Base-by-base conservation (phyloP, 148 eudicot species). In the Gaultheria prostrata region DNA sequence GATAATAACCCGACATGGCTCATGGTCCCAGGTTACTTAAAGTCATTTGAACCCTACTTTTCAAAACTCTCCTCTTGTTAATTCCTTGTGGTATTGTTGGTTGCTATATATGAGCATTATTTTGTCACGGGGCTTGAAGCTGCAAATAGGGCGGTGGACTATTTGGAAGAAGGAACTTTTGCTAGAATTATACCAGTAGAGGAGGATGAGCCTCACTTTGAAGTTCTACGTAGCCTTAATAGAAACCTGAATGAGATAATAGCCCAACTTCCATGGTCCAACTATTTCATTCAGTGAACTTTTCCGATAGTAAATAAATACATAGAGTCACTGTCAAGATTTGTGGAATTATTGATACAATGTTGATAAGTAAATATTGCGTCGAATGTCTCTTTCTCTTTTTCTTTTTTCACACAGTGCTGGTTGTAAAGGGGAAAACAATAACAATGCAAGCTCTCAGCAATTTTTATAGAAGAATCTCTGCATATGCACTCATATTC, bases 51-150 rank as follows among this genome's bases (percentile, higher is more conserved):
- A 45, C 35, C 35, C 54, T 80, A n/a, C 51, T 48, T 21, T 72
- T 79, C 32, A 35, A 39, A n/a, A 12, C 10, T 33, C 35, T 75
- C 28, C 28, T 50, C 14, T 51, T 35, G 81, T 54, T 12, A 32
- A 51, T 33, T 50, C 63, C 35, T 51, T 2, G 18, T 1, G 0
- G 11, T 12, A 49, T 26, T 1, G 32, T 69, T 20, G 48, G 3
- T 20, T 24, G 26, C 30, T 71, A 32, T 28, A 14, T 26, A 49
- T 17, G 18, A 15, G 28, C 69, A 69, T 30, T 0, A 92, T 33
- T 91, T 88, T 49, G 94, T 91, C 61, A 92, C 92, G 35, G 97
- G 97, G 78, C 93, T 93, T 50, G 97, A 93, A 86, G 97, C 93
- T 32, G 97, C 97, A 4, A 93, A 93, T 79, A 85, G 93, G 83